Evolutionary conservation across 352 stramenopile genomes (phyloP).

Genomic region (Pythium grandisporangium): DNA sequence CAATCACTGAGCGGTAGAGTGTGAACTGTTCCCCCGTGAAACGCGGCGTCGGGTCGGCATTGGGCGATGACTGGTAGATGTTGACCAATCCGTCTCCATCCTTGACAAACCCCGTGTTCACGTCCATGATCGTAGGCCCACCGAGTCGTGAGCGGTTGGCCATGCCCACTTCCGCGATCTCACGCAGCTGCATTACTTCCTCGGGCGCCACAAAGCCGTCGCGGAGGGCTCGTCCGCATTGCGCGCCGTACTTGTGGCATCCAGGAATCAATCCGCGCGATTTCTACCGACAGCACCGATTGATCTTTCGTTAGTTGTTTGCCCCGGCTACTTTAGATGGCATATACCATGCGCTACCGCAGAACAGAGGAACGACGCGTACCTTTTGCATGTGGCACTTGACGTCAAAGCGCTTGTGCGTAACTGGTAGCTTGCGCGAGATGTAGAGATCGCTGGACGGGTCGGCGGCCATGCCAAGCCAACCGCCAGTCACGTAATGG

Average conservation of each 20-base stretch:
- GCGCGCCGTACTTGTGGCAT: slow-evolving; percentile 47
- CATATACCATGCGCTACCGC: neutral
- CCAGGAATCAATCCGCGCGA: slow-evolving; percentile 38
- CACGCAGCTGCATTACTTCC: slow-evolving; percentile 57
- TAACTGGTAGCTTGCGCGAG: slow-evolving; percentile 6
- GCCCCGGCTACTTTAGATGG: neutral
- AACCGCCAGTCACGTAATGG: slow-evolving; percentile 1
- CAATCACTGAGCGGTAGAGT: slow-evolving; percentile 75
- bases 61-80: slow-evolving; percentile 67
- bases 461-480: neutral
- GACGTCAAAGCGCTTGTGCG: slow-evolving; percentile 44
- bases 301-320: neutral
- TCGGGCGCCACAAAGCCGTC: slow-evolving; percentile 68
- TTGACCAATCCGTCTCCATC: slow-evolving; percentile 83
- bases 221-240: slow-evolving; percentile 59
- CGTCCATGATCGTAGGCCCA: slow-evolving; percentile 90
- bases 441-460: slow-evolving; percentile 9
- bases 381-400: slow-evolving; percentile 39
- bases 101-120: slow-evolving; percentile 86
- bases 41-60: slow-evolving; percentile 28
- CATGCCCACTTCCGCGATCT: slow-evolving; percentile 84
- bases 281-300: slow-evolving; percentile 10
- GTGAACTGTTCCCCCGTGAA: slow-evolving; percentile 81
- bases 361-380: neutral
- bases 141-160: slow-evolving; percentile 49